These are phyloP conservation scores for Colletotrichum musae DNA, from an alignment of 2,329 filamentous ascomycete genomes.

Conservation along the genomic window DNA sequence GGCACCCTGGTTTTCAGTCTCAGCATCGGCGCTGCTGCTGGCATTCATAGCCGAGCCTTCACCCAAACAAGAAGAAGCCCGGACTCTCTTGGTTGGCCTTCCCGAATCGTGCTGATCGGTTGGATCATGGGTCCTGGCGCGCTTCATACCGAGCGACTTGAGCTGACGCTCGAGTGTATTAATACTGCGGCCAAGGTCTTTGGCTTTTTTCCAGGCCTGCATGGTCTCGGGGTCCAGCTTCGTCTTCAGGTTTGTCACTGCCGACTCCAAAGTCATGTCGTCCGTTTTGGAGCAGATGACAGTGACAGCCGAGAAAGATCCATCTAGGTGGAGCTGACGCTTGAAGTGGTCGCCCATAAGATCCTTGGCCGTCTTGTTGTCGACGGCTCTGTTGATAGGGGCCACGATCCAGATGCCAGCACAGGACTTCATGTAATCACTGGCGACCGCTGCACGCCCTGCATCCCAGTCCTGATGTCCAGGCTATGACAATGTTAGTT, in stretches of 20 bases:
- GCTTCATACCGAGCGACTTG: background rate
- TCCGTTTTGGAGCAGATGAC: conserved; percentile 77
- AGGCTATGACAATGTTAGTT: conserved; percentile 51
- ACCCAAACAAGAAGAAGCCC: too few relatives aligned
- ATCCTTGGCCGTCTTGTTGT: conserved; percentile 71
- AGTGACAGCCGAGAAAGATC: conserved; percentile 66
- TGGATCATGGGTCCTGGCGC: background rate
- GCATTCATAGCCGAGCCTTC: too few relatives aligned
- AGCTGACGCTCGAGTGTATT: background rate
- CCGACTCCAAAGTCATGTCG: conserved; percentile 61
- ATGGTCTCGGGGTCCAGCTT: background rate
- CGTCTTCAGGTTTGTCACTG: conserved; percentile 24
- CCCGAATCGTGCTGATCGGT: background rate
- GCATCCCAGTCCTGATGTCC: conserved; percentile 73
- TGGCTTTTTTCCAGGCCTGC: background rate
- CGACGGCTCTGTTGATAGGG: conserved; percentile 72
- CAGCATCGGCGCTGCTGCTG: too few relatives aligned
- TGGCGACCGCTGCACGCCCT: conserved; percentile 70
- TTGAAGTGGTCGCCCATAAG: conserved; percentile 72
- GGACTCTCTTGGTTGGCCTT: too few relatives aligned
- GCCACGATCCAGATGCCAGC: conserved; percentile 73
- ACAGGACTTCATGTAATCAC: conserved; percentile 72
- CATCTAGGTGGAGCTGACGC: conserved; percentile 72
- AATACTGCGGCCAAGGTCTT: background rate
- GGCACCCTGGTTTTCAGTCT: too few relatives aligned